These are phyloP conservation scores for Vitis rupestris DNA, from an alignment of 164 flowering plant species.

Conservation along the genomic window DNA sequence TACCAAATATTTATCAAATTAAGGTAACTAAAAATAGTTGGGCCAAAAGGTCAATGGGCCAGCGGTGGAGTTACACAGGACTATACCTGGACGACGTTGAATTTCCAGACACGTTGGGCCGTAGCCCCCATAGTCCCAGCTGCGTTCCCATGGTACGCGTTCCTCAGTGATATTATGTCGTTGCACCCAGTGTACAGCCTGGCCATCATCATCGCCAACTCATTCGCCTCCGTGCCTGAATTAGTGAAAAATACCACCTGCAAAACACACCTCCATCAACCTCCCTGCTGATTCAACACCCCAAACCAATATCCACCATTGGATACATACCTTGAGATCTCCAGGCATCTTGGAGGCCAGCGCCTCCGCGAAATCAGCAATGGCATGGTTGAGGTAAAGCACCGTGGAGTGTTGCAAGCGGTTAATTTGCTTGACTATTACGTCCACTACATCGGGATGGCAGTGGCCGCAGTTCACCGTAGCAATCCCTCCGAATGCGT, in stretches of 20 bases:
- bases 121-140: constrained; percentile 95
- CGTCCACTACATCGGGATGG: constrained; percentile 83
- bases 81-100: constrained; percentile 76
- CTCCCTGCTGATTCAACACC: background rate
- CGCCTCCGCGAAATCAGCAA: constrained; percentile 92
- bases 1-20: too few relatives aligned
- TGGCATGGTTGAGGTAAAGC: constrained; percentile 71
- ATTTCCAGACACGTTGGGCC: constrained; percentile 78
- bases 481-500: constrained; percentile 94
- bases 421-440: constrained; percentile 60
- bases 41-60: too few relatives aligned
- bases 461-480: constrained; percentile 92
- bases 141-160: constrained; percentile 91
- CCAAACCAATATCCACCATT: background rate
- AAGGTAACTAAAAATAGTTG: too few relatives aligned
- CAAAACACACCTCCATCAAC: constrained; percentile 2
- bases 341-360: constrained; percentile 86
- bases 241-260: constrained; percentile 94
- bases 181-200: constrained; percentile 75
- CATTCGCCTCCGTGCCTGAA: constrained; percentile 98
- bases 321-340: constrained; percentile 67
- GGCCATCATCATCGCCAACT: constrained; percentile 91
- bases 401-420: constrained; percentile 85
- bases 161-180: constrained; percentile 81
- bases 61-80: background rate